Evolutionary conservation across 805 yeast genomes (phyloP), one percentile per base, ranked within the genome.

Genomic region (Nakazawaea anatomiae): DNA sequence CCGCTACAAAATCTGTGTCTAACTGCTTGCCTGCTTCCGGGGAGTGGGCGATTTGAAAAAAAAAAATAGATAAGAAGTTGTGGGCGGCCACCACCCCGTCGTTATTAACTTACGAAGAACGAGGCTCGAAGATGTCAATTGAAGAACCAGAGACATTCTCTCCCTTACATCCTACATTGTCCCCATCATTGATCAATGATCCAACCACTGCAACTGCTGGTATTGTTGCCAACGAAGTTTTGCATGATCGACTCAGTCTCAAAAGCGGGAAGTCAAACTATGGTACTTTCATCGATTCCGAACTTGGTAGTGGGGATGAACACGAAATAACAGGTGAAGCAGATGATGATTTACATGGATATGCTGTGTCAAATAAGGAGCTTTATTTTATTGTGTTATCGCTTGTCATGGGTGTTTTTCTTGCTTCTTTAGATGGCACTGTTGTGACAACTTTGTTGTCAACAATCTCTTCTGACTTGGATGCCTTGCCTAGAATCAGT

Each of bases 361-460:
- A 50, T 32, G 50, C 52, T 7, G 52, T 50, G 12, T 38, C 50
- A 2, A 41, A 41, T 6, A 50, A 34, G 18, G 50, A 50, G 6
- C 32, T 51, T n/a, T 41, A 28, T 35, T 18, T 35, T 8, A 51
- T 51, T 14, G 44, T 43, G 10, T 29, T 46, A 11, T 51, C 53
- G 9, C 44, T 51, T 44, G 47, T 46, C 7, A 46, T 46, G 50
- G 50, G 50, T 25, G 72, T 79, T 0, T 83, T 80, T 57, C 67
- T 85, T 39, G 81, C 87, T 3, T 82, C 91, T 0, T 62, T 85
- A 52, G 92, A 85, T 60, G 73, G 79, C 18, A 85, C 91, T 0
- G 77, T 85, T 29, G 83, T 85, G 14, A 76, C 89, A 0, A 84
- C 90, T 0, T 65, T 84, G 30, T 67, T 84, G 58, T 72, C 87